Percentiles rank a stretch among this genome's conserved stretches.
Evolutionary conservation across 2,329 filamentous ascomycete genomes (phyloP).

Genomic region (Sordariomycetes sp.): DNA sequence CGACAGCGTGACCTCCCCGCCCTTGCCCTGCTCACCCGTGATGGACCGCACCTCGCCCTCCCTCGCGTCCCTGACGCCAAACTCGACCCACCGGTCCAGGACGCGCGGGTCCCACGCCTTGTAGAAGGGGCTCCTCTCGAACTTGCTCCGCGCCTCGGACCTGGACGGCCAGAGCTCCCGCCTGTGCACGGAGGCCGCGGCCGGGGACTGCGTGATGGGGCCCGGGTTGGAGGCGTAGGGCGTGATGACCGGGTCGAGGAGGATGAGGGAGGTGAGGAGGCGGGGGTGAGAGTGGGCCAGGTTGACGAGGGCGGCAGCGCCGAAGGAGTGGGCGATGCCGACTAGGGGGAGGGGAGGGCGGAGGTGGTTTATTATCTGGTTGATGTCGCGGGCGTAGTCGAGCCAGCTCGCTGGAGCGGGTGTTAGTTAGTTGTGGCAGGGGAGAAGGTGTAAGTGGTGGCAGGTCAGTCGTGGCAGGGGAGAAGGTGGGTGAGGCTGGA

Average conservation of each 20-base stretch:
- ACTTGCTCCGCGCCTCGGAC: conserved; percentile 53
- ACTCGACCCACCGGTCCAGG: conserved; percentile 59
- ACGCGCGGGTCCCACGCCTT: conserved; percentile 68
- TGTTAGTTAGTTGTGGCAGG: neutral
- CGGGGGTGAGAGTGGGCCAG: conserved; percentile 70
- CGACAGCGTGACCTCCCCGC: conserved; percentile 53
- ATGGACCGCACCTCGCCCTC: conserved; percentile 8
- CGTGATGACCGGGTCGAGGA: conserved; percentile 78
- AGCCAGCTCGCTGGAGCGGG: conserved; percentile 60
- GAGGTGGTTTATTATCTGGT: conserved; percentile 78
- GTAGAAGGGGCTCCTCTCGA: conserved; percentile 62
- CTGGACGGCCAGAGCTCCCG: conserved; percentile 77
- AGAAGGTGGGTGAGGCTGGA: too few species aligned
- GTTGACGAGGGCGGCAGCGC: conserved; percentile 62
- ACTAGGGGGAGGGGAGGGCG: conserved; percentile 66
- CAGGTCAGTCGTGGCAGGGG: neutral
- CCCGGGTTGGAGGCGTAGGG: conserved; percentile 19
- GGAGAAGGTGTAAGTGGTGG: neutral
- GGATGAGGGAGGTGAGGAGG: conserved; percentile 61
- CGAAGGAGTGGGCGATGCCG: conserved; percentile 84
- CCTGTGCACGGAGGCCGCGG: conserved; percentile 56
- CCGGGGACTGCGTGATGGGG: conserved; percentile 19
- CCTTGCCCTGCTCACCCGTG: conserved; percentile 6
- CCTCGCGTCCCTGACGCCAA: conserved; percentile 61
- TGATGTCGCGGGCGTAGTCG: conserved; percentile 74